Evolutionary conservation across 2,329 filamentous ascomycete species (phyloP), one percentile per base, ranked within the genome.

Genomic region (Talaromyces rugulosus): DNA sequence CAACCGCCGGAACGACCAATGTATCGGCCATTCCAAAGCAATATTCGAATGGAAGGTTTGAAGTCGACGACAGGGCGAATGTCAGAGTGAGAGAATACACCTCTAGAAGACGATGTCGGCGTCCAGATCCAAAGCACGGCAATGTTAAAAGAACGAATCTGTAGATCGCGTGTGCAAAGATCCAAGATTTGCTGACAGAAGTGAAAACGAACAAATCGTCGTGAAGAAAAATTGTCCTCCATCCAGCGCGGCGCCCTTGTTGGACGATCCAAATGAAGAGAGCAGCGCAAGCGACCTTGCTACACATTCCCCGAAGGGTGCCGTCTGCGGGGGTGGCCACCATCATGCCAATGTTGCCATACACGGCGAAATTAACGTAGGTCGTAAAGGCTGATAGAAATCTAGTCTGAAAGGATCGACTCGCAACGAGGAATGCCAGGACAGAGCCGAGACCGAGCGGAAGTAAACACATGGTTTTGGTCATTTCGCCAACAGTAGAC

Each of bases 121-220:
- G 66, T 58, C 67, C 67, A 62, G 64, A 66, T 44, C 66, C 67
- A 62, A 68, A 68, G 61, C 64, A 65, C 27, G 67, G 66, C 63
- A 68, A 64, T 52, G 67, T 68, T 42, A 68, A 63, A 56, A 68
- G 67, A 66, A 68, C 54, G 56, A 65, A 67, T 63, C 67, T 64
- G 65, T 68, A 68, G 58, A 66, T 59, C 23, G 67, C 67, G 61
- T 68, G 67, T 62, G 67, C 65, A 65, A 68, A 65, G 63, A 68
- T 68, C 67, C 67, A 68, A 55, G 66, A 67, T 60, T 67, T 68
- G 65, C 65, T 68, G 51, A 66, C 65, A 47, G 67, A 64, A 61
- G 66, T 68, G 58, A 68, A 68, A 62, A 67, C 65, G 56, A 68
- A 68, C 44, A 67, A 59, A 53, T 63, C 60, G 51, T 63, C 53